Percentiles rank a stretch among this genome's conserved stretches.
phyloP scores from a whole-genome alignment of 129 eudicot genomes.

The Chrysanthemum makinoi region DNA sequence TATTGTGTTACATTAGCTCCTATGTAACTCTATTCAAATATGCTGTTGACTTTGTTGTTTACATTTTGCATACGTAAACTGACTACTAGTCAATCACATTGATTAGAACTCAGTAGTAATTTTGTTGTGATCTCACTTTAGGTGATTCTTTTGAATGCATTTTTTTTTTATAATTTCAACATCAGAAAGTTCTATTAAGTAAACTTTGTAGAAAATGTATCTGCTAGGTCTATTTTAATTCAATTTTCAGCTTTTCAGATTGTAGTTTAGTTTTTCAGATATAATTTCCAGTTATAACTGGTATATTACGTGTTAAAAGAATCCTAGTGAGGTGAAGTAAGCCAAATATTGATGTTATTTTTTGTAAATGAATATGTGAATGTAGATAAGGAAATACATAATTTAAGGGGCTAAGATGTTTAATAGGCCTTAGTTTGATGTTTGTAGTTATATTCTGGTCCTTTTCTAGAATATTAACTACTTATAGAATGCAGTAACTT shows the following conservation, averaged over 20 bases:
- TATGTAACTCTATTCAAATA: neutral
- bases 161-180: conserved; percentile 18
- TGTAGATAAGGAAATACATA: conserved; percentile 3
- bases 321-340: neutral
- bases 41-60: conserved; percentile 17
- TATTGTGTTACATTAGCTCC: neutral
- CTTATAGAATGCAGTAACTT: neutral
- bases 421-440: neutral
- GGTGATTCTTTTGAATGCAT: neutral
- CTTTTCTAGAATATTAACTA: neutral
- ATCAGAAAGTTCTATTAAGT: neutral
- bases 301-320: conserved; percentile 1
- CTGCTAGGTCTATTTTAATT: neutral
- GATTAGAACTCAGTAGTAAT: neutral
- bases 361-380: neutral
- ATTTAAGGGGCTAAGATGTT: neutral
- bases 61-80: neutral
- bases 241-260: neutral
- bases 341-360: neutral
- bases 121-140: conserved; percentile 9
- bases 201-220: neutral
- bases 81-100: neutral
- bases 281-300: neutral
- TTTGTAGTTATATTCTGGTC: neutral
- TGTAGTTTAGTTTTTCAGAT: conserved; percentile 14